Conservation (phyloP, 345 rosid genomes). For the Luvunga scandens region DNA sequence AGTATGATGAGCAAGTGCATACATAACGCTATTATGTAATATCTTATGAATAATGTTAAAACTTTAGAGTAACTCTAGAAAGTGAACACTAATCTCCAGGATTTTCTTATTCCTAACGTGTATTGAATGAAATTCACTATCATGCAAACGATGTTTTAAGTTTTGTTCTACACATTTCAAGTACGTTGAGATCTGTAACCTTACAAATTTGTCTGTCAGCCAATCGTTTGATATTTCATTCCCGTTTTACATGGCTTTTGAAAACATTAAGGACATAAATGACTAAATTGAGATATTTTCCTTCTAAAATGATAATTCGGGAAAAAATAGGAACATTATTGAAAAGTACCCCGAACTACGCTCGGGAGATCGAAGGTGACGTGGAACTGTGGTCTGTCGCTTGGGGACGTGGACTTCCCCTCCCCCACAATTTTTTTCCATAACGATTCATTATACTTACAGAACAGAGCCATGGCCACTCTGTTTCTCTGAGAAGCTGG, state of each 20-base stretch:
- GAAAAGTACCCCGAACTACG: neutral
- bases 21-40: too few species aligned
- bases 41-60: too few species aligned
- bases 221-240: too few species aligned
- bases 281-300: too few species aligned
- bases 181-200: too few species aligned
- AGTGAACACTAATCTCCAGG: too few species aligned
- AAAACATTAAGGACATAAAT: neutral
- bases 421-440: neutral
- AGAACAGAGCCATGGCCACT: neutral
- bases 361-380: neutral
- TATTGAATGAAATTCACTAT: too few species aligned
- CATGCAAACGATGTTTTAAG: neutral
- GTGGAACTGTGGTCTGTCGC: neutral
- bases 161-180: too few species aligned
- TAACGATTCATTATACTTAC: neutral
- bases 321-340: neutral
- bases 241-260: neutral
- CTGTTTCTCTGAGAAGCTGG: conserved; percentile 6
- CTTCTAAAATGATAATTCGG: neutral
- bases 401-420: neutral
- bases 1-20: too few species aligned
- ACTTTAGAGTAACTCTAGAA: too few species aligned
- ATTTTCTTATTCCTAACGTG: too few species aligned
- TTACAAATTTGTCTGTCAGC: too few species aligned